phyloP scores from a whole-genome alignment of 768 basidiomycete species.

The Suillus spraguei region DNA sequence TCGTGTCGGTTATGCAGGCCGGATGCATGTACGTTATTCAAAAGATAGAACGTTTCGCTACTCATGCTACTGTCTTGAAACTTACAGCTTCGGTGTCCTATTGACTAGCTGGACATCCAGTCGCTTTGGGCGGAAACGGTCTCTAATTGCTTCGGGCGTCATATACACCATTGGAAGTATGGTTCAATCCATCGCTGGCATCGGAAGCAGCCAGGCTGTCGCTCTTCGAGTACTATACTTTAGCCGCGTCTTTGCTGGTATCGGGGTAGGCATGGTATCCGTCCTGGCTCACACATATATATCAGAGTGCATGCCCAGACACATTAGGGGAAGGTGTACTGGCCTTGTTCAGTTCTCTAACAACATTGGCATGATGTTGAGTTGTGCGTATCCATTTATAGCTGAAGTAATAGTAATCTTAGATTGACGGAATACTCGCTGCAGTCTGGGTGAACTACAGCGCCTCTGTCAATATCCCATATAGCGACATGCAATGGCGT shows the following conservation, averaged over 20 bases:
- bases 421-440: not conserved
- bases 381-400: slow-evolving; percentile 19
- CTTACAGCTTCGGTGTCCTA: slow-evolving; percentile 41
- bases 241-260: slow-evolving; percentile 54
- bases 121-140: slow-evolving; percentile 44
- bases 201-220: slow-evolving; percentile 35
- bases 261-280: slow-evolving; percentile 55
- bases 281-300: slow-evolving; percentile 48
- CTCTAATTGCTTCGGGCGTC: slow-evolving; percentile 42
- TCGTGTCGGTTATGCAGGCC: slow-evolving; percentile 47
- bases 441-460: slow-evolving; percentile 48
- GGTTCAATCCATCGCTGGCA: slow-evolving; percentile 42
- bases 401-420: not conserved
- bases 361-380: slow-evolving; percentile 30
- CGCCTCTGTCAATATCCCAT: slow-evolving; percentile 35
- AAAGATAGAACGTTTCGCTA: not conserved
- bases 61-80: not conserved
- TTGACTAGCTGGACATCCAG: slow-evolving; percentile 38
- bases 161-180: slow-evolving; percentile 47
- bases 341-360: slow-evolving; percentile 37
- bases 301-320: slow-evolving; percentile 44
- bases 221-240: slow-evolving; percentile 40
- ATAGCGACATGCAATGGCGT: slow-evolving; percentile 46
- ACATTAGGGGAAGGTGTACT: slow-evolving; percentile 48
- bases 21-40: slow-evolving; percentile 42